Conservation (phyloP, 2,329 filamentous ascomycete species). For the Aspergillus neoniger region DNA sequence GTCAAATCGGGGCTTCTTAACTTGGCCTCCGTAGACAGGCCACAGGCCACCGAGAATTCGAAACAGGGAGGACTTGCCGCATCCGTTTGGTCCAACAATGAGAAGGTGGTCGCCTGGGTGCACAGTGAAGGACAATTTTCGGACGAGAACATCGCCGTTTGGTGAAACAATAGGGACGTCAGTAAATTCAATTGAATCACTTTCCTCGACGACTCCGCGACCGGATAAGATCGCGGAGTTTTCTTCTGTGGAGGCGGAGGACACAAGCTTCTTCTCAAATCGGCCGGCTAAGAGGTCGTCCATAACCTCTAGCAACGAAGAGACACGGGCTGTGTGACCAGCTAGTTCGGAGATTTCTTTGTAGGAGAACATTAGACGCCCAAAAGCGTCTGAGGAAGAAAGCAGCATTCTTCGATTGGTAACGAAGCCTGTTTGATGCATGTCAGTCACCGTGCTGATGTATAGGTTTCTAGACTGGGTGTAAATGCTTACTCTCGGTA, state of each 20-base stretch:
- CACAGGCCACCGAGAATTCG: constrained; percentile 93
- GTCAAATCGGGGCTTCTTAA: constrained; percentile 85
- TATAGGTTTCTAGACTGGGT: background rate
- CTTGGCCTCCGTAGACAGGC: constrained; percentile 94
- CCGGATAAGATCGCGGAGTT: constrained; percentile 82
- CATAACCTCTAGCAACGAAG: constrained; percentile 88
- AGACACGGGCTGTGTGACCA: constrained; percentile 90
- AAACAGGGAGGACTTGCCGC: constrained; percentile 94
- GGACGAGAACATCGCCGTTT: constrained; percentile 89
- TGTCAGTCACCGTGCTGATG: background rate
- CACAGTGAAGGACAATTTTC: constrained; percentile 82
- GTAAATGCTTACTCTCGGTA: constrained; percentile 56
- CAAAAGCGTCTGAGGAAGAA: constrained; percentile 92
- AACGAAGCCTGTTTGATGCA: constrained; percentile 65
- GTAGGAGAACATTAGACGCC: constrained; percentile 95
- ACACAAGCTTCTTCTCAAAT: constrained; percentile 96
- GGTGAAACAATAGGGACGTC: constrained; percentile 95
- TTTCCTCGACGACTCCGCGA: constrained; percentile 79
- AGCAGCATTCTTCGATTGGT: constrained; percentile 91
- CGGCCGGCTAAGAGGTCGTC: constrained; percentile 85
- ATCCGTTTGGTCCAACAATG: constrained; percentile 94
- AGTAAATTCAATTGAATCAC: constrained; percentile 78
- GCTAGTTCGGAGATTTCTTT: constrained; percentile 96
- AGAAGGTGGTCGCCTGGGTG: constrained; percentile 85
- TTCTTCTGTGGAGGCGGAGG: constrained; percentile 76